Evolutionary conservation across 2,329 filamentous ascomycete species (phyloP).

Genomic region (Colletotrichum camelliae): DNA sequence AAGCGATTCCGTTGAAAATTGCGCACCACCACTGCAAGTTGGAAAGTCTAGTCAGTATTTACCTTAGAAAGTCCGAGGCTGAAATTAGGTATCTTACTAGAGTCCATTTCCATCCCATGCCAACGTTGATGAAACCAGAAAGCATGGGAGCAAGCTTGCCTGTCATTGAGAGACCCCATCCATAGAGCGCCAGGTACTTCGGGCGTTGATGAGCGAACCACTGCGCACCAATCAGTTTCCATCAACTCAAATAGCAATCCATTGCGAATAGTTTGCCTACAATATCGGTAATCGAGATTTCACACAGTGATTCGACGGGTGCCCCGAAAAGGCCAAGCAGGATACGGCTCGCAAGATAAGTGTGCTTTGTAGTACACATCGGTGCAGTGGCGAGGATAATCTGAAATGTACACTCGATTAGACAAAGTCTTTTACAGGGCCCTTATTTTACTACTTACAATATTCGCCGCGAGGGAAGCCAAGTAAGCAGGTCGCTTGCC

Average conservation of each 20-base stretch:
- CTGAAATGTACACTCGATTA: not conserved
- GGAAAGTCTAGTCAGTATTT: not conserved
- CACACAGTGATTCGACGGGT: conserved; percentile 51
- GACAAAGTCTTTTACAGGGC: rapidly evolving
- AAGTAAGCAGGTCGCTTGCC: conserved; percentile 47
- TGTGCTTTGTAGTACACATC: conserved; percentile 26
- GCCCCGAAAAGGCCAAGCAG: conserved; percentile 48
- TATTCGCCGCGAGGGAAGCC: conserved; percentile 36
- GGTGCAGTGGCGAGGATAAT: conserved; percentile 32
- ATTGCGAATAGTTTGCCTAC: conserved; percentile 20
- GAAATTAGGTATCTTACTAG: conserved; percentile 26
- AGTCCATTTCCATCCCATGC: conserved; percentile 45
- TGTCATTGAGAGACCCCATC: conserved; percentile 41
- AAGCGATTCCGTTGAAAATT: conserved; percentile 40
- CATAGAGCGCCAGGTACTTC: conserved; percentile 48
- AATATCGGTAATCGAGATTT: conserved; percentile 48
- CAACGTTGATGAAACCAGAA: conserved; percentile 48
- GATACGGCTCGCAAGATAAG: conserved; percentile 48
- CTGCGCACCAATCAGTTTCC: not conserved
- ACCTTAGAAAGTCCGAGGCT: not conserved
- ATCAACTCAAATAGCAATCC: rapidly evolving
- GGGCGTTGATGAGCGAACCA: conserved; percentile 47
- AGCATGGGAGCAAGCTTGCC: conserved; percentile 52
- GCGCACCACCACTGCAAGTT: conserved; percentile 39
- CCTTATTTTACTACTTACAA: conserved; percentile 23